These are phyloP conservation scores for Trichomonascus vanleenenianus DNA, from an alignment of 805 yeast species.

Conservation along the genomic window DNA sequence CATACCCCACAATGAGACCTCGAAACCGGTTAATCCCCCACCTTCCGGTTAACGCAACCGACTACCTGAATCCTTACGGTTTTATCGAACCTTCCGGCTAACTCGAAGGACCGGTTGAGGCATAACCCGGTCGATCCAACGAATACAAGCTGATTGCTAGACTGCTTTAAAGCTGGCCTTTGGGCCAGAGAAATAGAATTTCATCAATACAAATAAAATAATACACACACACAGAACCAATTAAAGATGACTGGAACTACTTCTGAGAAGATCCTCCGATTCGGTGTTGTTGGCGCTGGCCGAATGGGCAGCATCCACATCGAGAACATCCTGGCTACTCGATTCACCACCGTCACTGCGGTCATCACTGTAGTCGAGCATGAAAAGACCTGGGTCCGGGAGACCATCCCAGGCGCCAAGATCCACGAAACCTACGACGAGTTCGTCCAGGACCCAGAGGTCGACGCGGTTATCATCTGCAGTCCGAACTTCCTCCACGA, in stretches of 20 bases:
- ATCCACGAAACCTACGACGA: constrained; percentile 6
- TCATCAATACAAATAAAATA: too few species aligned
- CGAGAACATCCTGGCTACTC: constrained; percentile 8
- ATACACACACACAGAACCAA: too few species aligned
- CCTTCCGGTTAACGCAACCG: too few species aligned
- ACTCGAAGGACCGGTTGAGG: too few species aligned
- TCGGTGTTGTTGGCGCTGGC: constrained; percentile 16
- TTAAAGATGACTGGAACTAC: background rate
- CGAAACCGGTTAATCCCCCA: too few species aligned
- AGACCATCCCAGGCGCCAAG: constrained; percentile 1
- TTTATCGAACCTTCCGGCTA: too few species aligned
- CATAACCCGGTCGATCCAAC: too few species aligned
- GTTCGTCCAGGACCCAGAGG: constrained; percentile 4
- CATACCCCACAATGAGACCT: too few species aligned
- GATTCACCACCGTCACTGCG: constrained; percentile 7
- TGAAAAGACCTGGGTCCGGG: constrained; percentile 11
- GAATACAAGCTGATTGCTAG: too few species aligned
- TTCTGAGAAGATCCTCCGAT: background rate
- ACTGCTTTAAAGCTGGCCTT: too few species aligned
- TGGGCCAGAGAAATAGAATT: too few species aligned
- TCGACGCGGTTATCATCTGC: constrained; percentile 10
- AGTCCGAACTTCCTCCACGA: constrained; percentile 11
- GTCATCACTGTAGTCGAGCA: constrained; percentile 9
- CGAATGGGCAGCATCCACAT: constrained; percentile 15
- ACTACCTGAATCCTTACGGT: too few species aligned